Conservation (phyloP, 1,139 yeast species). For the Eremothecium gossypii region DNA sequence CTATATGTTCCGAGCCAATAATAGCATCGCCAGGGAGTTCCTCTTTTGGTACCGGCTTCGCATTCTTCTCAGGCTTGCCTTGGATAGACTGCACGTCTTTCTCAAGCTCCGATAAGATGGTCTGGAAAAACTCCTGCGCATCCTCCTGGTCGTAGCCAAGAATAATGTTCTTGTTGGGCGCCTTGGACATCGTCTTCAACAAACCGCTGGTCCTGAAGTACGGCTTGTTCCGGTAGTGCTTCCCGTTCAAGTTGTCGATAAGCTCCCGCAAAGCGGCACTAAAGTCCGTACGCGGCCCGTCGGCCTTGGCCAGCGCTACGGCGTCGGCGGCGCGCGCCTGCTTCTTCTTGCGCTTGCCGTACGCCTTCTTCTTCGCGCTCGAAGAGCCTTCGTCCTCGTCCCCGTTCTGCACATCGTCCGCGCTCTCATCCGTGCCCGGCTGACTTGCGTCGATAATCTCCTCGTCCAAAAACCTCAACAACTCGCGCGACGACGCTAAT, state of each 20-base stretch:
- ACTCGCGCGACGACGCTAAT: slow-evolving; percentile 62
- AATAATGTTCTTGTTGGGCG: slow-evolving; percentile 68
- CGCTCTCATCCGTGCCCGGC: slow-evolving; percentile 13
- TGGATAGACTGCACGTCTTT: slow-evolving; percentile 37
- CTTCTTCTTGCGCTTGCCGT: slow-evolving; percentile 19
- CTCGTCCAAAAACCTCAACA: slow-evolving; percentile 46
- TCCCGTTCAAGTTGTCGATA: slow-evolving; percentile 46
- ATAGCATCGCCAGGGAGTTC: slow-evolving; percentile 27
- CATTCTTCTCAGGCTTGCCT: slow-evolving; percentile 9
- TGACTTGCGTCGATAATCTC: slow-evolving; percentile 11
- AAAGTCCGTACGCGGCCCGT: slow-evolving; percentile 34
- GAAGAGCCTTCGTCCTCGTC: slow-evolving; percentile 3
- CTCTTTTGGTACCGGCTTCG: slow-evolving; percentile 18
- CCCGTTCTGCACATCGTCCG: slow-evolving; percentile 9
- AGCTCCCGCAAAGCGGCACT: slow-evolving; percentile 44
- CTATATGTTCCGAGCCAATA: slow-evolving; percentile 44
- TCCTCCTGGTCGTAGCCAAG: slow-evolving; percentile 86
- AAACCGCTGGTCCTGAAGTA: slow-evolving; percentile 62
- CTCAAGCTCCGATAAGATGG: slow-evolving; percentile 64
- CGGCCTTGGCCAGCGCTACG: slow-evolving; percentile 9
- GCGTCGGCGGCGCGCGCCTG: slow-evolving; percentile 11
- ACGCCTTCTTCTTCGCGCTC: slow-evolving; percentile 10
- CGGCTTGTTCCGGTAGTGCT: slow-evolving; percentile 40
- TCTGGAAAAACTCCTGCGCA: slow-evolving; percentile 89
- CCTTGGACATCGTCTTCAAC: slow-evolving; percentile 64